Percentiles rank a stretch among this genome's conserved stretches.
These are phyloP conservation scores for Nicotiana noctiflora DNA, from an alignment of 257 asterid genomes.

Conservation along the genomic window DNA sequence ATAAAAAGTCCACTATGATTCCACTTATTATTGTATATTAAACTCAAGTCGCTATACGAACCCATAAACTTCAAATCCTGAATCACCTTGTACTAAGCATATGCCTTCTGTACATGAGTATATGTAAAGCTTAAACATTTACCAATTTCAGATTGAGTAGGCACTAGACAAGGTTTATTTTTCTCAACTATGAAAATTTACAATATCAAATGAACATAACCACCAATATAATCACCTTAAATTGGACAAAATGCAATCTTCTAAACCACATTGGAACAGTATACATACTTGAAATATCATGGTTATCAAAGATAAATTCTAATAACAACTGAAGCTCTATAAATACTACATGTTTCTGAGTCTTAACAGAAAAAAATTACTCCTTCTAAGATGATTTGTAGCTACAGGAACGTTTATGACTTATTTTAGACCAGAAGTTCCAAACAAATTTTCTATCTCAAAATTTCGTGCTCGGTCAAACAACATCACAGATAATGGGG, in stretches of 20 bases:
- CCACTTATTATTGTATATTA: no score
- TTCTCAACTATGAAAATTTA: background rate
- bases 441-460: no score
- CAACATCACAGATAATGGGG: no score
- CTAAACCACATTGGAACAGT: background rate
- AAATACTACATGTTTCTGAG: background rate
- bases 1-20: no score
- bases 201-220: background rate
- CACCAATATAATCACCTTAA: background rate
- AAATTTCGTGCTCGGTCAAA: no score
- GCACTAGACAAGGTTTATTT: background rate
- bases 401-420: no score
- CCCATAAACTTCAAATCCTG: no score
- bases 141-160: background rate
- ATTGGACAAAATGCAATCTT: background rate
- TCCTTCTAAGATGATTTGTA: no score
- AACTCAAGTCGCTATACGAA: no score
- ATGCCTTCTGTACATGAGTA: background rate
- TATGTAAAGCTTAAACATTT: background rate
- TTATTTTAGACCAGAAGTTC: no score
- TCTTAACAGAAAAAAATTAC: background rate
- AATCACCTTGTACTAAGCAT: background rate
- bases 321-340: background rate
- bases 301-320: background rate
- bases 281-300: background rate